These are phyloP conservation scores for Malassezia restricta DNA, from an alignment of 1,284 basidiomycete species.

Conservation along the genomic window DNA sequence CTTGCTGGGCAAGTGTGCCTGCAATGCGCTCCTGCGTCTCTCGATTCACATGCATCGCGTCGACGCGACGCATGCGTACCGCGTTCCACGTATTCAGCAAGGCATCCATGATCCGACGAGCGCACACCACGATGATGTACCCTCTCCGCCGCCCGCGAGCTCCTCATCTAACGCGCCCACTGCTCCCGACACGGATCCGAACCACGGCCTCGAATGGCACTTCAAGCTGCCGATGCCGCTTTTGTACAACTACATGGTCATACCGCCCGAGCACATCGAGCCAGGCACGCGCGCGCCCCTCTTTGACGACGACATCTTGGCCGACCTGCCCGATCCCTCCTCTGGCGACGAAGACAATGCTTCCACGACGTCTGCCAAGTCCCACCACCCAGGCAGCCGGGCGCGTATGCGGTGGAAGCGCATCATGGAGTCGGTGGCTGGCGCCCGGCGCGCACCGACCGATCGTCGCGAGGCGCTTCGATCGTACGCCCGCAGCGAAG, in stretches of 20 bases:
- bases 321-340: neutral
- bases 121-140: neutral
- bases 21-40: constrained; percentile 63
- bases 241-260: neutral
- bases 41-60: constrained; percentile 56
- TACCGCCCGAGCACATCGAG: constrained; percentile 3
- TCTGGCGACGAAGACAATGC: neutral
- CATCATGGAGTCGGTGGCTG: neutral
- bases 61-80: constrained; percentile 55
- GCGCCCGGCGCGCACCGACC: neutral
- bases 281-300: neutral
- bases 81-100: constrained; percentile 47
- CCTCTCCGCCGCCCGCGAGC: neutral
- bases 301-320: constrained; percentile 4
- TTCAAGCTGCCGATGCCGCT: constrained; percentile 12
- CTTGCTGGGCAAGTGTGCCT: constrained; percentile 62
- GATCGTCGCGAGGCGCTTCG: neutral
- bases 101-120: constrained; percentile 23
- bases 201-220: constrained; percentile 12
- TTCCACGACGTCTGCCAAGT: neutral
- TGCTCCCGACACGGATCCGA: neutral
- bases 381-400: neutral
- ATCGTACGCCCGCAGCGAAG: neutral
- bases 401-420: constrained; percentile 9
- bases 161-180: neutral